Evolutionary conservation across 805 yeast species (phyloP), one percentile per base, ranked within the genome.

Genomic region (Pichia thaimueangensis): DNA sequence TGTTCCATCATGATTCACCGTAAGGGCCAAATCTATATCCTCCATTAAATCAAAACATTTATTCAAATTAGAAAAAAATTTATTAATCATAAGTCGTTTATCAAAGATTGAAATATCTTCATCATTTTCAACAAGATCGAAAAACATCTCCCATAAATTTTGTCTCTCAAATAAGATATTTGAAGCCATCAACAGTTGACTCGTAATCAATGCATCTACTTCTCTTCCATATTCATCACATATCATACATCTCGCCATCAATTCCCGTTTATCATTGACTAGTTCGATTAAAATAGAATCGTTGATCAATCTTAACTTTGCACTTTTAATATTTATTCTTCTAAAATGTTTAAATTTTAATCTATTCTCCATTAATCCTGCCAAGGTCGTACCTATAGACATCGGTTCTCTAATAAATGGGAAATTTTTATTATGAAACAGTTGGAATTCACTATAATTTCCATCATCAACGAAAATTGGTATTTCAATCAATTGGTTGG

Each of bases 351-450:
- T 43, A 24, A 42, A 48, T n/a, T 33, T 43, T 4, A 16, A 2
- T 17, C 32, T 13, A 37, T 48, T 48, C 3, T 30, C 33, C 1
- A 35, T 12, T 23, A 48, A 48, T 11, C 41, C 25, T 9, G 31
- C 39, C 6, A 39, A 17, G 8, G 39, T 30, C 2, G 46, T 31
- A 19, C 43, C 39, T n/a, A 48, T 46, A 23, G 44, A 43, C 29
- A 43, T 39, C 3, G 52, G 52, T 37, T 48, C 52, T 24, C 52
- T 41, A n/a, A 35, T 27, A 37, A 38, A 48, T 3, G 52, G 52
- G 22, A 48, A 48, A 11, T 44, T 48, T 11, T 35, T 13, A 31
- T 48, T 43, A 21, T 43, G 25, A 2, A 31, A 6, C 13, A 48
- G 19, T 15, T 27, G 3, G 20, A 33, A 15, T 8, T 36, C 12